These are phyloP conservation scores for Plasmodium blacklocki DNA, from an alignment of 169 alveolate genomes.

Conservation along the genomic window DNA sequence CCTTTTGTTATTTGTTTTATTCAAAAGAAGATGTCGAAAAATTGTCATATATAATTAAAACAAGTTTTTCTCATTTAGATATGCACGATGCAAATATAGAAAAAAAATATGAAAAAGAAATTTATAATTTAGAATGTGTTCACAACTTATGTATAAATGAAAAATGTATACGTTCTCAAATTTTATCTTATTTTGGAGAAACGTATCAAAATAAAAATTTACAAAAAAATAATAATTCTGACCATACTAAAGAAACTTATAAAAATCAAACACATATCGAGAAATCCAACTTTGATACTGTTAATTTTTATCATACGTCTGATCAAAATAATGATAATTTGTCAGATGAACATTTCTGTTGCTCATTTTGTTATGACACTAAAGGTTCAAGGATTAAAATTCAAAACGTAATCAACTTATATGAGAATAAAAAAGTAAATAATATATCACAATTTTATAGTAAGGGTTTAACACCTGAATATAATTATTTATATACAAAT, in stretches of 20 bases:
- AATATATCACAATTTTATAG: background rate
- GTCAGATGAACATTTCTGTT: slow-evolving; percentile 15
- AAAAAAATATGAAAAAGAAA: slow-evolving; percentile 66
- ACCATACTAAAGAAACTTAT: background rate
- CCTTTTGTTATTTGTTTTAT: slow-evolving; percentile 87
- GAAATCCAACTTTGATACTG: background rate
- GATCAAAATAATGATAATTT: background rate
- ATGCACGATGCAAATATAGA: slow-evolving; percentile 18
- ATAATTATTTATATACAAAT: too few relatives aligned
- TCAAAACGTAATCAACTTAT: slow-evolving; percentile 9
- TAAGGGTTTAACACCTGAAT: too few relatives aligned
- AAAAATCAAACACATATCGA: too few relatives aligned
- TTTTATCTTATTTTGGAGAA: slow-evolving; percentile 55
- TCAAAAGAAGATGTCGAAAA: slow-evolving; percentile 81
- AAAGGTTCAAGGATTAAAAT: slow-evolving; percentile 49
- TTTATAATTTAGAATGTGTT: slow-evolving; percentile 58
- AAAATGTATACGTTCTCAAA: slow-evolving; percentile 59
- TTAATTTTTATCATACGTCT: background rate
- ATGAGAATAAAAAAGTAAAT: slow-evolving; percentile 23
- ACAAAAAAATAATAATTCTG: background rate
- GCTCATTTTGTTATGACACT: slow-evolving; percentile 54
- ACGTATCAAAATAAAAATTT: background rate
- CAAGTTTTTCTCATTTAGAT: slow-evolving; percentile 19
- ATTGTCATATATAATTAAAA: slow-evolving; percentile 38
- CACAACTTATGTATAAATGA: slow-evolving; percentile 51